Evolutionary conservation across 2,329 filamentous ascomycete genomes (phyloP).

Genomic region (Pezicula radicicola): DNA sequence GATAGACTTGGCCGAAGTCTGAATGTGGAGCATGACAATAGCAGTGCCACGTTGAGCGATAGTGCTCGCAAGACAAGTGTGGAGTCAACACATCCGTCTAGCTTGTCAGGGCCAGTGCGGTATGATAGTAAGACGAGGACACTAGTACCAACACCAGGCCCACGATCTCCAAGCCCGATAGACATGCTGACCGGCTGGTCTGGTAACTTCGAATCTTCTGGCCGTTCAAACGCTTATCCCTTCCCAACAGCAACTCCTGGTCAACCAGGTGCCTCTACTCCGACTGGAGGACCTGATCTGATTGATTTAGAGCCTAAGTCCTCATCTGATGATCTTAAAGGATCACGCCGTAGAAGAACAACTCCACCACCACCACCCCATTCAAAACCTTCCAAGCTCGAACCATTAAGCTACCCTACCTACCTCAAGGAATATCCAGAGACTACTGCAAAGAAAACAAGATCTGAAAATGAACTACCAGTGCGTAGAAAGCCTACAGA

Average conservation of each 20-base stretch:
- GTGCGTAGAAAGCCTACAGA: conserved; percentile 24
- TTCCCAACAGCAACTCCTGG: conserved; percentile 26
- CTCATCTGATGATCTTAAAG: conserved; percentile 16
- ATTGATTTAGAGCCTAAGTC: conserved; percentile 18
- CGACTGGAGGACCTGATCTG: conserved; percentile 19
- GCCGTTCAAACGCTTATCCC: conserved; percentile 25
- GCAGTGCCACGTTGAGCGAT: conserved; percentile 19
- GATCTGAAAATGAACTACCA: conserved; percentile 22
- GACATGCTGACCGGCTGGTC: conserved; percentile 21
- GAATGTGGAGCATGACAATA: conserved; percentile 21
- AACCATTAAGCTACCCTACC: conserved; percentile 33
- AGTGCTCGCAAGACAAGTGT: conserved; percentile 16
- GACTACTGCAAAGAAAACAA: conserved; percentile 22
- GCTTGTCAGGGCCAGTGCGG: conserved; percentile 18
- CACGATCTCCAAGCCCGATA: conserved; percentile 16
- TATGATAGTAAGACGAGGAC: conserved; percentile 30
- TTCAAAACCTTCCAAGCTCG: conserved; percentile 26
- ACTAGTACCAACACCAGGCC: conserved; percentile 20
- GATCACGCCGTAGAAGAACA: conserved; percentile 17
- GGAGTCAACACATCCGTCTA: conserved; percentile 12
- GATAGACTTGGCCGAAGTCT: conserved; percentile 25
- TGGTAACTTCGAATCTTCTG: conserved; percentile 15
- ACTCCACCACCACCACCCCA: conserved; percentile 28
- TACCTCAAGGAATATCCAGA: conserved; percentile 33
- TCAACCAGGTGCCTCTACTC: conserved; percentile 20